These are phyloP conservation scores for Suzukiozyma palmioleophila DNA, from an alignment of 1,139 yeast species.

Conservation along the genomic window DNA sequence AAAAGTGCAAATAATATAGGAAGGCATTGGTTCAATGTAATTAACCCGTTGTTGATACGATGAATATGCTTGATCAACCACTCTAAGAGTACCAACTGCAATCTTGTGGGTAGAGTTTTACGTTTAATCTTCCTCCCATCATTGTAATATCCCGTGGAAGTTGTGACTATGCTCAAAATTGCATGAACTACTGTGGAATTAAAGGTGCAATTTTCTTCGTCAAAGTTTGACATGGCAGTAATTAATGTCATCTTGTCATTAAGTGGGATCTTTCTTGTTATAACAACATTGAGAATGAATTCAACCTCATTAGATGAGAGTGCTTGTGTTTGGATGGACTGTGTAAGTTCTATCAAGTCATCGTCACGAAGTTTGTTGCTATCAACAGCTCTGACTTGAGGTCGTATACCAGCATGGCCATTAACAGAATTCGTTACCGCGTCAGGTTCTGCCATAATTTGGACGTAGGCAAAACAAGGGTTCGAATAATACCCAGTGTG, in stretches of 20 bases:
- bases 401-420: too few relatives aligned
- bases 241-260: background rate
- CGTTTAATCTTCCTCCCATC: conserved; percentile 20
- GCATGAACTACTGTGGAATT: conserved; percentile 13
- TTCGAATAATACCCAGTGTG: too few relatives aligned
- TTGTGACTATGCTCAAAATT: conserved; percentile 26
- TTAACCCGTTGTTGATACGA: conserved; percentile 19
- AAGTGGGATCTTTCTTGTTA: background rate
- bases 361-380: background rate
- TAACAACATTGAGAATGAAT: background rate
- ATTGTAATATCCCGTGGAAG: conserved; percentile 23
- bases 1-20: conserved; percentile 29
- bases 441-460: too few relatives aligned
- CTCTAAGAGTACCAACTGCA: conserved; percentile 24
- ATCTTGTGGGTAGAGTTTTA: conserved; percentile 17
- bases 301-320: background rate
- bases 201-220: conserved; percentile 2
- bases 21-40: conserved; percentile 14
- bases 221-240: background rate
- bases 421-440: too few relatives aligned
- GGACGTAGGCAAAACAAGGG: too few relatives aligned
- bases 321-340: background rate
- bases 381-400: background rate
- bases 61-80: conserved; percentile 31
- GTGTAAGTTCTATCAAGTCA: background rate